Base-by-base conservation (phyloP, 352 stramenopile genomes). In the Globisporangium sylvaticum region DNA sequence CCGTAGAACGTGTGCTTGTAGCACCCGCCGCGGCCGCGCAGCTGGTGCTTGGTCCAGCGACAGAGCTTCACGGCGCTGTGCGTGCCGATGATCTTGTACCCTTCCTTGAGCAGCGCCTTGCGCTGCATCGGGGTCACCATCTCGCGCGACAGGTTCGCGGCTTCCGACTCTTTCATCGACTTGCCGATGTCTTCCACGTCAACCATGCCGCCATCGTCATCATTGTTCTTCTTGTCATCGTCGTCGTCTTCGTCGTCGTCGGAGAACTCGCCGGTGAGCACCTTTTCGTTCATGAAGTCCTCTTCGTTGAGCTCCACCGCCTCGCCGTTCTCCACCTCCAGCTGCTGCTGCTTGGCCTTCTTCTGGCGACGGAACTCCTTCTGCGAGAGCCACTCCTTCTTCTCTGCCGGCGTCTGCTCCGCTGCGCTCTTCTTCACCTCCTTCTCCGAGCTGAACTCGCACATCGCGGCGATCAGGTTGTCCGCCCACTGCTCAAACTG, bases 1-100 rank as follows among this genome's bases (percentile, higher is more conserved):
- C 97, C 97, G 74, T 99, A 99, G 76, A 99, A 99, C 20, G 95
- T 98, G 73, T 99, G 97, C 77, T 99, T 99, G 86, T 99, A 99
- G 78, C 97, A 99, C 20, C 96, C 97, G 48, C 97, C 97, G 52
- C 96, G 86, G 24, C 97, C 97, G 46, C 97, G 89, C 18, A 99
- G 79, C 68, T 99, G 97, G 75, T 99, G 94, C 77, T 99, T 99
- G 14, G 96, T 99, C 97, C 97, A 99, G 14, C 97, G 92, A 65
- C 97, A 99, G 5, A 99, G 78, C 80, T 99, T 99, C 34, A 99
- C 97, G 20, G 97, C 97, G 60, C 89, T 98, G 74, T 99, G 97
- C 3, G 92, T 98, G 20, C 97, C 97, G 71, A 99, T 99, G 68
- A 99, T 91, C 72, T 98, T 98, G 80, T 99, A 99, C 12, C 97